A percentile compares a stretch with the other conserved stretches of the same genome.
Conservation (phyloP, 2,329 filamentous ascomycete genomes). For the Diaporthe helianthi region DNA sequence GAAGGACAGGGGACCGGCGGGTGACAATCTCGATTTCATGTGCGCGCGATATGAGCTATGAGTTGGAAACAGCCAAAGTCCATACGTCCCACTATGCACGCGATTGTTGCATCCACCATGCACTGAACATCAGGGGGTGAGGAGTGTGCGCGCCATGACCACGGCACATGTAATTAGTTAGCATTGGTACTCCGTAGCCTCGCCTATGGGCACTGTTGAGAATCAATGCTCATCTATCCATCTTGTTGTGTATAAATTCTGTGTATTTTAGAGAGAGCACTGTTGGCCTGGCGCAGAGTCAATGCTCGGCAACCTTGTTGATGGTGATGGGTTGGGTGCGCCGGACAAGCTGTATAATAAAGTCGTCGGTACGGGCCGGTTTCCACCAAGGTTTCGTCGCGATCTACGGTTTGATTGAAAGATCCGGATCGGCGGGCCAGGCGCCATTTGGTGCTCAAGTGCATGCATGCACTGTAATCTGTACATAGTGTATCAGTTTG, state of each 20-base stretch:
- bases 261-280: not conserved
- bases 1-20: not conserved
- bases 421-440: conserved; percentile 15
- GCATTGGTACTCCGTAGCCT: not conserved
- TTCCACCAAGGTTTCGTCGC: conserved; percentile 9
- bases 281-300: not conserved
- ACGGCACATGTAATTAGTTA: conserved; percentile 16
- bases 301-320: not conserved
- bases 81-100: not conserved
- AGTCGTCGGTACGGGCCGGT: conserved; percentile 17
- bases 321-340: not conserved
- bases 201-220: not conserved
- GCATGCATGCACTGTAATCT: too few relatives aligned
- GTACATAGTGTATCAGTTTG: not conserved
- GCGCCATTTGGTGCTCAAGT: not conserved
- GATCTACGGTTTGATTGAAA: not conserved
- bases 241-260: not conserved
- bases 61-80: not conserved
- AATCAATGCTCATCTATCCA: not conserved
- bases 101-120: not conserved
- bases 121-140: not conserved
- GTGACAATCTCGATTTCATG: not conserved
- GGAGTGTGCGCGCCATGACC: conserved; percentile 4
- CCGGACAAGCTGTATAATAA: not conserved
- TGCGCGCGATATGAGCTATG: not conserved